Evolutionary conservation across 1,139 yeast species (phyloP), one percentile per base, ranked within the genome.

Genomic region (Saccharomyces pastorianus): DNA sequence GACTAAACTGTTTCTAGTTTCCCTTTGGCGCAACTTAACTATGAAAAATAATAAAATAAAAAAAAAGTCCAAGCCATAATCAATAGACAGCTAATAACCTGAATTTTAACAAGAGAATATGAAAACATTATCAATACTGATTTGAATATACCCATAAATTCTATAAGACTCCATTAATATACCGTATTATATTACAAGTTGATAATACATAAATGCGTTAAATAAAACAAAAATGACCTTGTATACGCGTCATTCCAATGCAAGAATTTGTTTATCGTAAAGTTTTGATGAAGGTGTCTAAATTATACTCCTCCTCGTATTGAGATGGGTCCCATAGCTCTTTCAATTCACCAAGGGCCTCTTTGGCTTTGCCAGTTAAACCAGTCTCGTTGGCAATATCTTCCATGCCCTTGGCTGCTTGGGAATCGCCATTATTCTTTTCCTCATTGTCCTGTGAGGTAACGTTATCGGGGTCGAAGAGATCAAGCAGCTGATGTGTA

Each of bases 251-350:
- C 48, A 25, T 14, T 48, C 17, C 23, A 31, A 23, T 48, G 32
- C 32, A 14, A 14, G 14, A 49, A n/a, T 32, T 31, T 20, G 20
- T 6, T 59, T 65, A 73, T 59, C 72, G 75, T 60, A 89, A 78
- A 25, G 88, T 85, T 72, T 87, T 88, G 72, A 93, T 93, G 70
- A 93, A 93, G 55, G 86, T 84, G 71, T 91, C 98, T 72, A 93
- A 80, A 67, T 93, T 88, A 71, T 93, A 93, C 73, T 93, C 98
- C 66, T 93, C 99, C 62, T 91, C 96, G 67, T 93, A 93, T 71
- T 93, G 97, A 51, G 88, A 79, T 65, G 88, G 95, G 69, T 93
- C 98, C 99, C 99, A 93, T 58, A 93, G 77, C 65, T 91, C 97
- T n/a, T 88, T 93, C 61, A 91, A 76, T 62, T 88, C 96, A 34